Evolutionary conservation across 1,139 yeast species (phyloP), one percentile per base, ranked within the genome.

Genomic region (Blastobotrys aristatus): DNA sequence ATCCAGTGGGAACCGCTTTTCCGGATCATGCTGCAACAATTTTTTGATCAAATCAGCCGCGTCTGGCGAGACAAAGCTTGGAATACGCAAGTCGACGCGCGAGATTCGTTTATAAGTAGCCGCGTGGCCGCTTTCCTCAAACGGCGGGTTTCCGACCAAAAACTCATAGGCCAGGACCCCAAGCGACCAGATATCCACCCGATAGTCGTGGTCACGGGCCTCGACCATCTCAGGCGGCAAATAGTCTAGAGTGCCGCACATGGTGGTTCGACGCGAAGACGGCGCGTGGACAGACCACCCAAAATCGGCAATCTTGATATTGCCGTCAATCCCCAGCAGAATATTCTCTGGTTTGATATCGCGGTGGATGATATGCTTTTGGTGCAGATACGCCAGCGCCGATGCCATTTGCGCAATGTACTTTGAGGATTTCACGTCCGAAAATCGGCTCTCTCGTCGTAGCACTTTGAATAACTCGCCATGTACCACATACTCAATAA

Each of bases 171-270:
- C 77, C 39, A 92, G 67, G 1, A 92, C 81, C 0, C 98, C 98
- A 48, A 92, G 70, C 0, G 97, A 88, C 98, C 98, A 92, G 11
- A 85, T 76, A 63, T 92, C 98, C 0, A 88, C 96, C 40, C 75
- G 72, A 49, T 74, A 75, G 59, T 86, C 94, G 60, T 92, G 95
- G 31, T 81, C 84, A 57, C 78, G 79, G 2, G 86, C 82, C 56
- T 84, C 95, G 13, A 92, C 87, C 87, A 92, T 84, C 68, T 92
- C 98, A 2, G 98, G 98, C 0, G 98, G 95, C 16, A 92, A 68
- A 60, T 92, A 92, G 65, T 92, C 98, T 35, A 92, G 72, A 0
- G 98, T 92, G 0, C 98, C 98, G 66, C 98, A 92, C 69, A 92
- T 78, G 0, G 98, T 92, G 17, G 80, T 74, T 57, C 97, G 70